phyloP scores from a whole-genome alignment of 305 asterid species.

The Fraxinus greggii region DNA sequence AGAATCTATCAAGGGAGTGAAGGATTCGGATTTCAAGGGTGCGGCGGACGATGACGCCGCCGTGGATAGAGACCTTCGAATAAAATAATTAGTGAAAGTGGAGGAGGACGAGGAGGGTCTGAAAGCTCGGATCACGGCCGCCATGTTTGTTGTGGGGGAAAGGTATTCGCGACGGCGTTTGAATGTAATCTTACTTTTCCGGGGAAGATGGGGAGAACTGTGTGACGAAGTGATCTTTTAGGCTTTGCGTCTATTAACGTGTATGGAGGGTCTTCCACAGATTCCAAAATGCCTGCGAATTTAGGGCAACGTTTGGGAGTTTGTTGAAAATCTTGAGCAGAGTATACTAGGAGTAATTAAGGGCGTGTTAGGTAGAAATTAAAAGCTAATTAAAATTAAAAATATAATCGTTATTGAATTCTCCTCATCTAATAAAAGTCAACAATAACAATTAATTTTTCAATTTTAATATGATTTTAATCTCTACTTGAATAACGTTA shows the following conservation, averaged over 20 bases:
- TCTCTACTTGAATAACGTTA: too few relatives aligned
- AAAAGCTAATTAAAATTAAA: too few relatives aligned
- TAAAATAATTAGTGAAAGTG: slow-evolving; percentile 14
- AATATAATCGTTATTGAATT: too few relatives aligned
- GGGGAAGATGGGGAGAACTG: not conserved
- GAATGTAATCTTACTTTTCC: not conserved
- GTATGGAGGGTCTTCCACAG: slow-evolving; percentile 24
- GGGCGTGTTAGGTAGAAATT: too few relatives aligned
- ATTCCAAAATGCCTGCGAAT: slow-evolving; percentile 21
- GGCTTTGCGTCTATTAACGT: slow-evolving; percentile 22
- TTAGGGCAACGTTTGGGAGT: not conserved
- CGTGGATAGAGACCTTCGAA: slow-evolving; percentile 49
- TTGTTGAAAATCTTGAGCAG: too few relatives aligned
- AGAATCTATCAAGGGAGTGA: slow-evolving; percentile 48
- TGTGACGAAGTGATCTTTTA: slow-evolving; percentile 12
- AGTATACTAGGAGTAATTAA: not conserved
- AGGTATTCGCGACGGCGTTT: slow-evolving; percentile 27
- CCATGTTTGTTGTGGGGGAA: slow-evolving; percentile 51
- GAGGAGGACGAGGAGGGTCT: slow-evolving; percentile 41
- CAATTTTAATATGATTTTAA: too few relatives aligned
- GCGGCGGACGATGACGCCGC: slow-evolving; percentile 33
- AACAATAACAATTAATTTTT: too few relatives aligned
- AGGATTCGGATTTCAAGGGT: slow-evolving; percentile 28
- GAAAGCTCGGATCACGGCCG: slow-evolving; percentile 73
- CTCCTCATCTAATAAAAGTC: too few relatives aligned